Evolutionary conservation across 176 grass and related monocot species (phyloP), one percentile per base, ranked within the genome.

Genomic region (Bonia amplexicaulis): DNA sequence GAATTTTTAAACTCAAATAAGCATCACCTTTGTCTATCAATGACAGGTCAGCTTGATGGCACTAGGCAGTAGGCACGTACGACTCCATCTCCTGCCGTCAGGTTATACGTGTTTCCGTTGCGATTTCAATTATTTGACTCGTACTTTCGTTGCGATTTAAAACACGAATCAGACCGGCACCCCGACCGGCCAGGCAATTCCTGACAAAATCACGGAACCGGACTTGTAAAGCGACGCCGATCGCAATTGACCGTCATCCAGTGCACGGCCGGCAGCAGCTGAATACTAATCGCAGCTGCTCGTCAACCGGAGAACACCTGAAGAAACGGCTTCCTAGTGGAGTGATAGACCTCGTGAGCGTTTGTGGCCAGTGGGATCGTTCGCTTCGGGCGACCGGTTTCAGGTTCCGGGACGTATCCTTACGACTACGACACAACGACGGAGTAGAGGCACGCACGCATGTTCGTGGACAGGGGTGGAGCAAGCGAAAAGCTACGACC

Each of bases 341-440:
- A 81, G 26, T 1, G 45, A 15, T 8, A 70, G 55, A 65, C 86
- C 65, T 2, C 20, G 7, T 1, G 22, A 17, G 33, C 39, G 68
- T 4, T 65, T 17, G 47, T 51, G 26, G 72, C 55, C 79, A 79
- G 73, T 83, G 70, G 12, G n/a, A 41, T 31, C 55, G 5, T n/a
- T 90, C 44, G 71, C 88, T 82, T 90, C 54, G 53, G 66, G 8
- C 83, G 83, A 86, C 77, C 54, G 78, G 88, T 69, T 64, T 85
- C 42, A 81, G 78, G 71, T 82, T 78, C 84, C 79, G 57, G 69
- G 84, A 86, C 84, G 84, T 6, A 82, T 78, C 73, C 66, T 58
- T 13, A 26, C 20, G 83, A 86, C 72, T 33, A 53, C 12, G 77
- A 76, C 77, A 6, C 33, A 20, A 22, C 33, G 58, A 65, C 58